A percentile compares a stretch with the other conserved stretches of the same genome.
These are phyloP conservation scores for Psidium guajava DNA, from an alignment of 345 rosid genomes.

Conservation along the genomic window DNA sequence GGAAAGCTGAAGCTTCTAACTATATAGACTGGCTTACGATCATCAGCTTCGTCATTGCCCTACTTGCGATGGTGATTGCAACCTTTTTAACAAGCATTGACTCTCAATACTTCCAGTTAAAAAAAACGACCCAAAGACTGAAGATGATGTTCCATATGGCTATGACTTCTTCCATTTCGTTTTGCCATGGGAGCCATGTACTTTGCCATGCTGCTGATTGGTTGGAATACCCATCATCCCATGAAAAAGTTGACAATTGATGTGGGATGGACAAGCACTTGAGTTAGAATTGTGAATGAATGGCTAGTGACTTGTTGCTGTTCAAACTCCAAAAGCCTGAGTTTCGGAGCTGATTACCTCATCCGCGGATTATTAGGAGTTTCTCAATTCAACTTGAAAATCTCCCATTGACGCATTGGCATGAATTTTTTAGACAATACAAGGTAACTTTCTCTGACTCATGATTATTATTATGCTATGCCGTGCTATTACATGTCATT, in stretches of 20 bases:
- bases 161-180: conserved; percentile 93
- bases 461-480: too few relatives aligned
- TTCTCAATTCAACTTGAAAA: too few relatives aligned
- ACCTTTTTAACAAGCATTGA: conserved; percentile 96
- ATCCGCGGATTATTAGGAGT: too few relatives aligned
- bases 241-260: conserved; percentile 95
- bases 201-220: conserved; percentile 84
- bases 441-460: too few relatives aligned
- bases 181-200: conserved; percentile 98
- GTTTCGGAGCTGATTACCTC: too few relatives aligned
- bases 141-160: conserved; percentile 81
- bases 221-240: conserved; percentile 90
- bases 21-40: conserved; percentile 91
- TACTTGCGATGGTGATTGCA: conserved; percentile 86
- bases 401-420: too few relatives aligned
- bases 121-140: conserved; percentile 40
- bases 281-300: conserved; percentile 93
- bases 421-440: too few relatives aligned
- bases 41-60: conserved; percentile 77
- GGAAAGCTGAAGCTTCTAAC: conserved; percentile 70
- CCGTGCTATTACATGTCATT: too few relatives aligned
- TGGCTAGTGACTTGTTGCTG: conserved; percentile 95
- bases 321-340: too few relatives aligned
- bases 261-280: conserved; percentile 99
- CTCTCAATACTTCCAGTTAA: conserved; percentile 85